These are phyloP conservation scores for Backusella sp. DNA, from an alignment of 192 early-diverging fungal genomes.

Conservation along the genomic window DNA sequence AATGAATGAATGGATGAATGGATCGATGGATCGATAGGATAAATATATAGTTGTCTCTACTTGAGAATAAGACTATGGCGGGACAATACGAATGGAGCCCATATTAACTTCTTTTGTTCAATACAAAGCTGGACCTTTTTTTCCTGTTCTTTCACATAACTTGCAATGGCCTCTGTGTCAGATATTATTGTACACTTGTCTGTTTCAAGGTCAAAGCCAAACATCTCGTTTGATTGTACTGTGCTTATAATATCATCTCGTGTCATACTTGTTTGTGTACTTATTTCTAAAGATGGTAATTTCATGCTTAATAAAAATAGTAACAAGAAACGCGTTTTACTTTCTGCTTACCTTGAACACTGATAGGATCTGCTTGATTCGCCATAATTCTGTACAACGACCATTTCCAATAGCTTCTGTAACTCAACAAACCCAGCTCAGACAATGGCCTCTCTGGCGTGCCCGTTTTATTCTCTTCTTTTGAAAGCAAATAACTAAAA, in stretches of 20 bases:
- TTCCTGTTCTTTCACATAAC: slow-evolving; percentile 42
- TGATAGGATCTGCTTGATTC: slow-evolving; percentile 45
- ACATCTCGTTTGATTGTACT: slow-evolving; percentile 58
- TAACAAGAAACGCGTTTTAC: not conserved
- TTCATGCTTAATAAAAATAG: too few species aligned
- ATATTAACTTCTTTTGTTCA: slow-evolving; percentile 60
- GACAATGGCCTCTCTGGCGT: slow-evolving; percentile 92
- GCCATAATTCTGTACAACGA: slow-evolving; percentile 73
- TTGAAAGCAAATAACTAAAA: slow-evolving; percentile 75
- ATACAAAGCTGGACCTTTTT: slow-evolving; percentile 52
- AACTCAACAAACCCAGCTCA: slow-evolving; percentile 82
- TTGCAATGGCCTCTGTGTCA: slow-evolving; percentile 42
- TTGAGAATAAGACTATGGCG: not conserved
- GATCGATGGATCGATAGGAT: too few species aligned
- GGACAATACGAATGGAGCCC: slow-evolving; percentile 70
- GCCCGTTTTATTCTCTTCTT: slow-evolving; percentile 73
- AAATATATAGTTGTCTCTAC: too few species aligned
- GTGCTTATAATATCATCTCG: slow-evolving; percentile 82
- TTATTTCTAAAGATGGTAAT: not conserved
- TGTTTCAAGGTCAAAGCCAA: slow-evolving; percentile 20
- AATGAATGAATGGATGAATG: too few species aligned
- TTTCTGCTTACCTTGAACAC: slow-evolving; percentile 36
- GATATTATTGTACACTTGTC: slow-evolving; percentile 42
- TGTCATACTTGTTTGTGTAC: slow-evolving; percentile 68
- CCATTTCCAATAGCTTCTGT: slow-evolving; percentile 83